Evolutionary conservation across 2,329 filamentous ascomycete genomes (phyloP).

Genomic region (Lachnellula willkommii): DNA sequence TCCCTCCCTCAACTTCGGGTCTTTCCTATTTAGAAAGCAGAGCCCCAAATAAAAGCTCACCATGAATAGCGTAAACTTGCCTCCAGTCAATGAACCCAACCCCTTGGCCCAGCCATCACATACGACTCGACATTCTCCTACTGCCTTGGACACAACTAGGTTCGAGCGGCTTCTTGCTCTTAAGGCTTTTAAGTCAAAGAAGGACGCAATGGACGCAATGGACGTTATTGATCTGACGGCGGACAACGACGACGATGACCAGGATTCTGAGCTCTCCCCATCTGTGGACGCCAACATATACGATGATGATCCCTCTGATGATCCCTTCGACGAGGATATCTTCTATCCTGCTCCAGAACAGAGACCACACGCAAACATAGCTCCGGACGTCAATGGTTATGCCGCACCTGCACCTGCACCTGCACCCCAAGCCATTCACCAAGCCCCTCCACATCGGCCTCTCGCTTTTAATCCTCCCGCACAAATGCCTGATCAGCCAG

Average conservation of each 20-base stretch:
- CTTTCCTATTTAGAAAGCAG: background rate
- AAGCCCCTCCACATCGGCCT: background rate
- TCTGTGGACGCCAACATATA: background rate
- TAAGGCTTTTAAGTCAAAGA: background rate
- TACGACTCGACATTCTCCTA: background rate
- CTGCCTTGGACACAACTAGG: background rate
- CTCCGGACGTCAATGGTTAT: background rate
- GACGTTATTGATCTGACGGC: constrained; percentile 8
- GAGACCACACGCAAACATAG: background rate
- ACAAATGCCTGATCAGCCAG: background rate
- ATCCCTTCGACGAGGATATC: background rate
- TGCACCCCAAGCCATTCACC: too few species aligned
- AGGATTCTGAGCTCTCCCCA: background rate
- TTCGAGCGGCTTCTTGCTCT: background rate
- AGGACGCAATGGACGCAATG: background rate
- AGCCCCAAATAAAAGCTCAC: background rate
- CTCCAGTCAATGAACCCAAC: background rate
- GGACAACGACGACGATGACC: constrained; percentile 5
- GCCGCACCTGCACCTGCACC: background rate
- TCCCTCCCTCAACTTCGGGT: background rate
- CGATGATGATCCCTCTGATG: background rate
- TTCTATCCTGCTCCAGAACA: background rate
- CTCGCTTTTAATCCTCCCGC: background rate
- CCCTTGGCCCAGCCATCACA: background rate
- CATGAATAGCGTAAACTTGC: background rate